Evolutionary conservation across 768 basidiomycete genomes (phyloP).

Genomic region (Phallus indusiatus): DNA sequence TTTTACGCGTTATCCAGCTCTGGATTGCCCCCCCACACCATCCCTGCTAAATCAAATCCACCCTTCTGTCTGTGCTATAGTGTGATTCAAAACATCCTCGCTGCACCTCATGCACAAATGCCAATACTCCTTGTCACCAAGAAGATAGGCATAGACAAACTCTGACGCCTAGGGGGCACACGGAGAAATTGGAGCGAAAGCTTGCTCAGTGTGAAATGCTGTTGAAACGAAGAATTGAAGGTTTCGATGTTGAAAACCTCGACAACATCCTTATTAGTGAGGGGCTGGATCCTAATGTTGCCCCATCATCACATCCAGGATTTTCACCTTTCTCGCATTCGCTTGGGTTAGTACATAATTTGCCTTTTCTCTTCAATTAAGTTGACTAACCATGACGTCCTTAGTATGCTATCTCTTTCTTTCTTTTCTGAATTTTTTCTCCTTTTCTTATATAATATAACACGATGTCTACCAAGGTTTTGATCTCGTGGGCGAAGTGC

Average conservation of each 20-base stretch:
- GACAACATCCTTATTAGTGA: conserved; percentile 58
- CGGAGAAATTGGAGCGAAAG: conserved; percentile 74
- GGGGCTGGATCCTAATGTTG: conserved; percentile 40
- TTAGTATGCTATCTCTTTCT: background rate
- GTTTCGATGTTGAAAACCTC: conserved; percentile 56
- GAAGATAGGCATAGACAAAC: conserved; percentile 85
- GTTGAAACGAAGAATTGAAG: conserved; percentile 61
- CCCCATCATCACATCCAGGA: conserved; percentile 12
- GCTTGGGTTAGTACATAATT: background rate
- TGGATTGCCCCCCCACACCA: conserved; percentile 18
- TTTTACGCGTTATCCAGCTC: conserved; percentile 44
- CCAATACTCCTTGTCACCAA: conserved; percentile 73
- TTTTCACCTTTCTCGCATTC: conserved; percentile 3
- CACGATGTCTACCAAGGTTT: conserved; percentile 15
- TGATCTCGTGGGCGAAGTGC: background rate
- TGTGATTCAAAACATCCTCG: conserved; percentile 87
- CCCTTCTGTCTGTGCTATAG: conserved; percentile 31
- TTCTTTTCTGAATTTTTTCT: background rate
- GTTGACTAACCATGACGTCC: background rate
- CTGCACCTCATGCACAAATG: conserved; percentile 77
- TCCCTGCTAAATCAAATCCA: conserved; percentile 15
- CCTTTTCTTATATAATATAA: conserved; percentile 18
- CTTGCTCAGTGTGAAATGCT: conserved; percentile 71
- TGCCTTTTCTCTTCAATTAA: background rate
- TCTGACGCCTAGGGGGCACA: conserved; percentile 75